Evolutionary conservation across 2,329 filamentous ascomycete species (phyloP), one percentile per base, ranked within the genome.

Genomic region (Aspergillus novofumigatus): DNA sequence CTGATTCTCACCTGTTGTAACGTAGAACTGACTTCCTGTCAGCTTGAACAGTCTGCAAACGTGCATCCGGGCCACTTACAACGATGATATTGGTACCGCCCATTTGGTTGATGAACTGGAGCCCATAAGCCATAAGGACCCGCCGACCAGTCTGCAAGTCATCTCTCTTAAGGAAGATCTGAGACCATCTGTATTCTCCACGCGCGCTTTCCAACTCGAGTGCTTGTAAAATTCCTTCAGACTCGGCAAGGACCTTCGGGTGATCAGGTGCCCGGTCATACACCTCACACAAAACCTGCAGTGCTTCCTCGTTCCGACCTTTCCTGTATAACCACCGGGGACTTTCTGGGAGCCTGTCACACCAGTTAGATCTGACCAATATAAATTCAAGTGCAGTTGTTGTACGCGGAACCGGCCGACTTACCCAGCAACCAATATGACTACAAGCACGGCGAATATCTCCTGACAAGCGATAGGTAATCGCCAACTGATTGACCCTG

Each of bases 71-170:
- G 38, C 38, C 17, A 67, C 65, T 60, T 76, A 80, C 14, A 35
- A 80, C 77, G 4, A 81, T 75, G 68, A 62, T 49, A 51, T 81
- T 81, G 56, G 81, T 79, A 0, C 80, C 79, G 4, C 74, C 72
- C 51, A 78, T 71, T 57, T 83, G 81, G 51, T 83, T 79, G 74
- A 80, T 80, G 53, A 79, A 76, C 53, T 79, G 76, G 52, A 77
- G 74, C n/a, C 75, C 73, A 62, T 73, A 80, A 0, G 79, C 79
- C 3, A 83, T 70, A 2, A 81, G 60, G 17, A 82, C 76, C 1
- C 79, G 69, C 29, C 74, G 63, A 0, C 79, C 69, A 3, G 75
- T 81, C 63, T 75, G 71, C 10, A 78, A 66, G 48, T 72, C 72
- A 58, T 77, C 80, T 8, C 70, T 70, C 63, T 75, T 75, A 3